Conservation (phyloP, 2,329 filamentous ascomycete genomes). For the Penicillium sp. region DNA sequence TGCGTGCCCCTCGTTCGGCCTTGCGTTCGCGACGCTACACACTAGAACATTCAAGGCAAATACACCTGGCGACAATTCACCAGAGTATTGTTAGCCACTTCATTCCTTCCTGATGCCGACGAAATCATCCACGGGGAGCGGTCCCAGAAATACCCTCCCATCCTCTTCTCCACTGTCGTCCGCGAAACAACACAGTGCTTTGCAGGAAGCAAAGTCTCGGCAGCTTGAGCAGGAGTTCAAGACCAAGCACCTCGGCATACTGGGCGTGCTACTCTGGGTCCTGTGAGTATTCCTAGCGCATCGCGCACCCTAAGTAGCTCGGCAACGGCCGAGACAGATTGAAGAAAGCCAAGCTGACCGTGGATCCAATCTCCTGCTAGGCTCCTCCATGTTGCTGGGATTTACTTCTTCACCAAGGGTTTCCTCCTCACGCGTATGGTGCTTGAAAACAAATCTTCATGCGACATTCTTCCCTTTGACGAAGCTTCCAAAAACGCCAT, state of each 20-base stretch:
- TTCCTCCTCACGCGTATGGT: constrained; percentile 88
- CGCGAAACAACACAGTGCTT: constrained; percentile 26
- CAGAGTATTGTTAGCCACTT: background rate
- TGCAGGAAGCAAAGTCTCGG: constrained; percentile 32
- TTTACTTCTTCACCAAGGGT: constrained; percentile 91
- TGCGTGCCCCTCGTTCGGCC: background rate
- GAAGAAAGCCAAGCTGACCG: constrained; percentile 6
- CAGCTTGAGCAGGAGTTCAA: constrained; percentile 43
- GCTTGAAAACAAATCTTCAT: constrained; percentile 74
- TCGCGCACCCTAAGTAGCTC: background rate
- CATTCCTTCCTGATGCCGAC: constrained; percentile 8
- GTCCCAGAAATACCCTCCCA: background rate
- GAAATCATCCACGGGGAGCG: background rate
- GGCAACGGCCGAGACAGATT: background rate
- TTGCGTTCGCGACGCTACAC: background rate
- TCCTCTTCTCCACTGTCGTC: background rate
- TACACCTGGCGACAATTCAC: background rate
- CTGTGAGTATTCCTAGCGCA: constrained; percentile 35
- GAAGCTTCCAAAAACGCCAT: constrained; percentile 27
- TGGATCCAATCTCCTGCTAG: constrained; percentile 39
- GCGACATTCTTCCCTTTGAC: constrained; percentile 67
- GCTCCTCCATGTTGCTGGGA: constrained; percentile 73
- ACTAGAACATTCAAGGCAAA: background rate
- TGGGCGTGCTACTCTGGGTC: constrained; percentile 45
- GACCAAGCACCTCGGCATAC: constrained; percentile 38